Conservation (phyloP, 345 rosid species). For the Dipteronia sinensis region DNA sequence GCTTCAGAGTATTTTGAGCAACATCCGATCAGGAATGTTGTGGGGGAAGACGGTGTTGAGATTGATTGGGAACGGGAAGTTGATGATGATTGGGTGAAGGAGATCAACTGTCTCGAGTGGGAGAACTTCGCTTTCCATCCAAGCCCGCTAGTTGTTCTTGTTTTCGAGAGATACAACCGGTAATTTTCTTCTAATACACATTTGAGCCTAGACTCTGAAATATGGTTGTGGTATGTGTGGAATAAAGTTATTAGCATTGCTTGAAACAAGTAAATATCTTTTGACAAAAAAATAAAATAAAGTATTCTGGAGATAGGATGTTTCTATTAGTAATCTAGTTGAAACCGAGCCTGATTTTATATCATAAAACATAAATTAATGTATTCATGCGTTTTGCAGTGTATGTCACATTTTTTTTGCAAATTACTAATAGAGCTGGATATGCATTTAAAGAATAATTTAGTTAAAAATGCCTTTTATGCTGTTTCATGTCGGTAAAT, state of each 20-base stretch:
- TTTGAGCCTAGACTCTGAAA: neutral
- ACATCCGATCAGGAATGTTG: constrained; percentile 76
- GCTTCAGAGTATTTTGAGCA: constrained; percentile 91
- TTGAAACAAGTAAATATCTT: neutral
- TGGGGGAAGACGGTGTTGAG: constrained; percentile 75
- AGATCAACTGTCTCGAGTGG: constrained; percentile 91
- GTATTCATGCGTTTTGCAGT: neutral
- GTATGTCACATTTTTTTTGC: neutral
- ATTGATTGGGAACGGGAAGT: constrained; percentile 95
- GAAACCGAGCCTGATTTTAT: neutral
- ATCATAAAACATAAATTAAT: neutral
- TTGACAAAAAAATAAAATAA: neutral
- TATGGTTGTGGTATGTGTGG: neutral
- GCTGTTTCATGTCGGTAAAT: neutral
- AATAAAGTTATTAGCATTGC: neutral
- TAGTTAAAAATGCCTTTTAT: neutral
- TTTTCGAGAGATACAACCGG: constrained; percentile 80
- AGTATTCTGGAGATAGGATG: neutral
- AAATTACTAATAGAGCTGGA: neutral
- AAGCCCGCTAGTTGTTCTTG: constrained; percentile 75
- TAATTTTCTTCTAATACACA: constrained; percentile 20
- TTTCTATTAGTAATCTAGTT: neutral
- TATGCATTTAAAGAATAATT: neutral
- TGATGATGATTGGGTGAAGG: constrained; percentile 80
- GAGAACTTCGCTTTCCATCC: constrained; percentile 91